These are phyloP conservation scores for Puccinia sorghi DNA, from an alignment of 1,284 basidiomycete genomes.

Conservation along the genomic window DNA sequence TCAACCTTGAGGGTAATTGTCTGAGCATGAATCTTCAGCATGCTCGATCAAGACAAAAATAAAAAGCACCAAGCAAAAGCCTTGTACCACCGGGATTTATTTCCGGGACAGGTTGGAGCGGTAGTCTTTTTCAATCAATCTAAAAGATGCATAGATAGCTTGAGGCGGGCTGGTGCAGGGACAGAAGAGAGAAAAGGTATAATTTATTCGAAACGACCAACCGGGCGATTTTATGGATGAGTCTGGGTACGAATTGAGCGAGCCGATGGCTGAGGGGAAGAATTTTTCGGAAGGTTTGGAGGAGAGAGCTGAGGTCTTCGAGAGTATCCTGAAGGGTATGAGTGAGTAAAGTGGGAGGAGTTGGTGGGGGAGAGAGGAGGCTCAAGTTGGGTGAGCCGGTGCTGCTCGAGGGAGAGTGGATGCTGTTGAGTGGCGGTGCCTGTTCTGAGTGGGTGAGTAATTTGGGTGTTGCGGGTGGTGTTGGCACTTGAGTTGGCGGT, in stretches of 20 bases:
- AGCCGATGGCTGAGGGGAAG: conserved; percentile 32
- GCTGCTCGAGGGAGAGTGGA: too few species aligned
- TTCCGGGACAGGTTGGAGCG: not conserved
- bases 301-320: conserved; percentile 43
- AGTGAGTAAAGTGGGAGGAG: not conserved
- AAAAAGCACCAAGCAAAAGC: too few species aligned
- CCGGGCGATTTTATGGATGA: conserved; percentile 24
- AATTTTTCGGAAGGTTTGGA: conserved; percentile 22
- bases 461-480: not conserved
- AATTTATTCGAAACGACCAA: conserved; percentile 3
- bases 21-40: not conserved
- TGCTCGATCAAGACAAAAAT: not conserved
- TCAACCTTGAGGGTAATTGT: not conserved
- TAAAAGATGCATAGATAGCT: too few species aligned
- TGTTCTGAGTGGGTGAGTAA: not conserved
- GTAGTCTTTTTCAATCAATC: too few species aligned
- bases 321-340: conserved; percentile 39
- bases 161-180: too few species aligned
- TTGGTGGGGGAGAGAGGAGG: not conserved
- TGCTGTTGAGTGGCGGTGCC: too few species aligned
- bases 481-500: conserved; percentile 1
- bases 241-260: conserved; percentile 18
- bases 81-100: not conserved
- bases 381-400: too few species aligned
- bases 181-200: too few species aligned